Evolutionary conservation across 805 yeast species (phyloP), one percentile per base, ranked within the genome.

Genomic region (Blastobotrys chiropterorum): DNA sequence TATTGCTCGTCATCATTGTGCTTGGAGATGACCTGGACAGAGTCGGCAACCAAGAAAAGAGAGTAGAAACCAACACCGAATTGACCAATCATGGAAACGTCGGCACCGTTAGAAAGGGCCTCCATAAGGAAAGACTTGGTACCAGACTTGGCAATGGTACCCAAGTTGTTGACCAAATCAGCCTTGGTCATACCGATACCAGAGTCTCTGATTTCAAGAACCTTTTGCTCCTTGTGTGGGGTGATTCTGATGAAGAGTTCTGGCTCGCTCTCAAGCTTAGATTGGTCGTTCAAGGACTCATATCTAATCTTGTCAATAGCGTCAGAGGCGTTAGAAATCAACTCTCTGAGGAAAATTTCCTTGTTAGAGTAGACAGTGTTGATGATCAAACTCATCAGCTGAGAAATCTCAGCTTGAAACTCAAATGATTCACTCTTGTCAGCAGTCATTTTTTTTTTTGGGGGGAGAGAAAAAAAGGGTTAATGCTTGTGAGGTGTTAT

Each of bases 11-110:
- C 99, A 68, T 94, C 99, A 71, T 94, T 94, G 82, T 90, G 85
- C 81, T 94, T 94, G 56, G 99, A 88, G 72, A 94, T 88, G 65
- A 94, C 99, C 79, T 94, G 97, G 60, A 94, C 99, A 65, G 82
- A 88, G 79, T 94, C 99, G 66, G 99, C 98, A 71, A 94, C 99
- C 79, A 94, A 82, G 87, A 94, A 94, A 63, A 92, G 80, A 51
- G 99, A 94, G 85, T 94, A 94, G 92, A 94, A 94, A 84, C 99
- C 99, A 66, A 94, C 99, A 90, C 99, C 99, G 80, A 94, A 94
- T 79, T 94, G 99, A 82, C 99, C 99, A 78, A 94, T 94, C 99
- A 94, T 94, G 60, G 98, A 90, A 58, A 94, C 97, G 74, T 94
- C 99, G 57, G 99, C 99, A 78, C 99, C 99, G 60, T 97, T 98